phyloP scores from a whole-genome alignment of 805 yeast species.

The Wickerhamomyces rabaulensis region DNA sequence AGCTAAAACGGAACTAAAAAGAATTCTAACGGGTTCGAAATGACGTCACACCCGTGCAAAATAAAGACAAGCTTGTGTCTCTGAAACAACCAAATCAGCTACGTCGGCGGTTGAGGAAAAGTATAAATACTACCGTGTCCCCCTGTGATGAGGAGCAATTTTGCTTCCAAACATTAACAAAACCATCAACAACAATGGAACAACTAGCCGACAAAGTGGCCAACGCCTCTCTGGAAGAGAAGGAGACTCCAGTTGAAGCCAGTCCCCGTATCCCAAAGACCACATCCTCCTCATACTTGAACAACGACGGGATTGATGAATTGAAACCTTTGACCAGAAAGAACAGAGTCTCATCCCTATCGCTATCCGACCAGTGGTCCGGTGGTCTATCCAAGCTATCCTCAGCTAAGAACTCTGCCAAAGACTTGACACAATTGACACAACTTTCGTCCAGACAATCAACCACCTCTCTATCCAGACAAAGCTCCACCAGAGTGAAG shows the following conservation, averaged over 20 bases:
- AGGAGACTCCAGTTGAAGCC: neutral
- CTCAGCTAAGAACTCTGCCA: conserved; percentile 21
- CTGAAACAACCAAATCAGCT: neutral
- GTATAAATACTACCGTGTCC: neutral
- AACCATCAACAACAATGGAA: neutral
- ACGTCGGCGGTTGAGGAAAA: neutral
- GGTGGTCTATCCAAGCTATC: conserved; percentile 27
- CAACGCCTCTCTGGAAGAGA: neutral
- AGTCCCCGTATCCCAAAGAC: conserved; percentile 4
- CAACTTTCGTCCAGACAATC: conserved; percentile 14
- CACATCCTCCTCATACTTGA: conserved; percentile 56
- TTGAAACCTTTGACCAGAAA: conserved; percentile 57
- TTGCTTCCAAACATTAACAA: neutral
- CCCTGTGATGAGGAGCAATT: neutral
- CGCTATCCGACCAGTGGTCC: conserved; percentile 70
- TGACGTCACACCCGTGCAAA: neutral
- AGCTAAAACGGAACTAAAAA: neutral
- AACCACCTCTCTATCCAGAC: neutral
- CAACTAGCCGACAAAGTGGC: neutral
- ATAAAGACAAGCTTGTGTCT: too few relatives aligned
- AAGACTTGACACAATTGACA: conserved; percentile 24
- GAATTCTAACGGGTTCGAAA: neutral
- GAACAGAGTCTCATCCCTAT: conserved; percentile 59
- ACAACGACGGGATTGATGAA: conserved; percentile 69
- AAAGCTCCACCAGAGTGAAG: conserved; percentile 33